Evolutionary conservation across 1,284 basidiomycete genomes (phyloP), one percentile per base, ranked within the genome.

Genomic region (Acaromyces ingoldii): DNA sequence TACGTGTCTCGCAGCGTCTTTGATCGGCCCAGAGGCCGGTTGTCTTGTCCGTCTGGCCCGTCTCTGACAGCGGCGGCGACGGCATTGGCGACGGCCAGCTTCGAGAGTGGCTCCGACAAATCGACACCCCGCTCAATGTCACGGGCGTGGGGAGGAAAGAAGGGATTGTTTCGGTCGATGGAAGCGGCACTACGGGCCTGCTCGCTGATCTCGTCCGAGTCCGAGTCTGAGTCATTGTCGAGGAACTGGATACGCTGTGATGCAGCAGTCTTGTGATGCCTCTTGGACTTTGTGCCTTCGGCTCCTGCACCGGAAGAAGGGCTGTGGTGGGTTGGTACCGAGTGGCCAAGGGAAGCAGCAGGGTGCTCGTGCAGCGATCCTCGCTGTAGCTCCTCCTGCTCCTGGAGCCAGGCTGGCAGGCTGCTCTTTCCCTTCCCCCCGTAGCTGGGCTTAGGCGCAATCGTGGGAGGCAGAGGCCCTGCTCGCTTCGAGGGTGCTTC

Each of bases 321-420:
- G 15, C 22, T 24, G 34, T 45, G 42, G 3, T 28, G 34, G 5
- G 39, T n/a, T 45, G 42, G 34, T 22, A 17, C 13, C 10, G 21
- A 26, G 17, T 45, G 42, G 7, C 13, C 28, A 7, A 40, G 38
- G 13, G 19, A n/a, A 45, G 30, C 42, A 22, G 29, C 29, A 6
- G 42, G 42, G 34, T 45, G 42, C 19, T 67, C 72, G 0, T 53
- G 54, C 19, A 67, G 54, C n/a, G 65, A 53, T 29, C 66, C 59
- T 5, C 63, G 54, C 50, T 69, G 67, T 29, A 72, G 49, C 51
- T 66, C 64, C 36, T 75, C 70, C 48, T 75, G 72, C 57, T 75
- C 72, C 39, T 63, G 63, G 36, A 75, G 54, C 72, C 72, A 75
- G 3, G 63, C 58, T 1, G 72, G 72, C 26, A 74, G 41, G 0